Conservation (phyloP, 225 moss, liverwort and hornwort species). For the Marchantia paleacea region DNA sequence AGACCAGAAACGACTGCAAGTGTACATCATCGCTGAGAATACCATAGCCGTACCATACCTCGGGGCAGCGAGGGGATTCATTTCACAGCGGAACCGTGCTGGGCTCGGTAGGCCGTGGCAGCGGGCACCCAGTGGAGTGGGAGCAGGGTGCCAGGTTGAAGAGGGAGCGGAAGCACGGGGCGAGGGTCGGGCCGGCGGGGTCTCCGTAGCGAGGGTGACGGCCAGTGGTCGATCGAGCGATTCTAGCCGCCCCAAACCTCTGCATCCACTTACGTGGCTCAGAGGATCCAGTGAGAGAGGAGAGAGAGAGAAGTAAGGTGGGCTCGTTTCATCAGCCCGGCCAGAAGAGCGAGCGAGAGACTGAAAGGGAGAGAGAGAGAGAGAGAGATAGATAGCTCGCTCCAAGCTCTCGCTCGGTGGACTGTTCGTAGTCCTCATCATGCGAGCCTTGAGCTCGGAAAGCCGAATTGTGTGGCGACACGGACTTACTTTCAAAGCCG, state of each 20-base stretch:
- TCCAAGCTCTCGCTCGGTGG: background rate
- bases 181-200: conserved; percentile 8
- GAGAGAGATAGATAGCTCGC: background rate
- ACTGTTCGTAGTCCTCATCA: background rate
- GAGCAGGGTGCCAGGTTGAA: background rate
- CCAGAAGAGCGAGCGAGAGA: too few relatives aligned
- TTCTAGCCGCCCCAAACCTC: background rate
- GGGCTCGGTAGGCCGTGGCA: too few relatives aligned
- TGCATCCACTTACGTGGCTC: background rate
- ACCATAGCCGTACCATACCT: too few relatives aligned
- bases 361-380: too few relatives aligned
- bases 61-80: too few relatives aligned
- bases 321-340: background rate
- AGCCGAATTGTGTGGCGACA: conserved; percentile 13
- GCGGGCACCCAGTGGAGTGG: too few relatives aligned
- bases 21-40: too few relatives aligned
- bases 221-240: background rate
- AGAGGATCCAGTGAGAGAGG: background rate
- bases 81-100: background rate
- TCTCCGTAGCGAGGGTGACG: background rate
- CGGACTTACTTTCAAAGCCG: conserved; percentile 18
- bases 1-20: too few relatives aligned
- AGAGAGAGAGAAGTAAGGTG: background rate
- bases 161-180: conserved; percentile 1
- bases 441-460: background rate